Base-by-base conservation (phyloP, 108 stramenopile species). In the Cyclotella choctawhatcheeana region DNA sequence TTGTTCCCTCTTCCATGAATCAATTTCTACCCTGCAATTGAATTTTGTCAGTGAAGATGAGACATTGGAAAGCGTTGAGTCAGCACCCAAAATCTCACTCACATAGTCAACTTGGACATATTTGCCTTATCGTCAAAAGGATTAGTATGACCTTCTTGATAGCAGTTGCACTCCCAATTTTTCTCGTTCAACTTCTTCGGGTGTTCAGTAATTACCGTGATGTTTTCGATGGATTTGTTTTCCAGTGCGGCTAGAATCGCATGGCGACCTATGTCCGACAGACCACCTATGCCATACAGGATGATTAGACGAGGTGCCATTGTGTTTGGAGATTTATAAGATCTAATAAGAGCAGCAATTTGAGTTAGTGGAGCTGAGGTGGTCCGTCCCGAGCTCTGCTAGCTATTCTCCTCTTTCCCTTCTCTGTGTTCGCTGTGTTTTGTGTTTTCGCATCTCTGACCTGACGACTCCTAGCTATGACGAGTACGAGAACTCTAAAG, bases 151-250 rank as follows among this genome's bases (percentile, higher is more conserved):
- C 67, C 71, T 18, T 47, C 60, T 13, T 7, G 4, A 37, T 31
- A 45, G 67, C 88, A 92, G 29, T 73, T 81, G 71, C 90, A 92
- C 33, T 88, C 81, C 91, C 91, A 92, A 35, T 84, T 82, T 45
- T 58, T 44, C 13, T 88, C 84, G 33, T 88, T 66, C 32, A 92
- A 56, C 26, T 63, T 62, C 26, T 83, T 66, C 22, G 82, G 73
- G 62, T 86, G 55, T 52, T 79, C 77, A 17, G 91, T 79, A 27
- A 89, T 78, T 5, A 92, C 87, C 2, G 64, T 71, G 53, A 92
- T 85, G 2, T 79, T 25, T n/a, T 58, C 50, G 2, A 88, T 67
- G 16, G 58, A n/a, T 10, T 63, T 40, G 18, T 70, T 60, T 50
- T 89, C 87, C 47, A 92, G 61, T 13, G 82, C 88, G 5, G 83